A percentile compares a stretch with the other conserved stretches of the same genome.
Conservation (phyloP, 495 filamentous ascomycete species). For the Hypoxylon trugodes region DNA sequence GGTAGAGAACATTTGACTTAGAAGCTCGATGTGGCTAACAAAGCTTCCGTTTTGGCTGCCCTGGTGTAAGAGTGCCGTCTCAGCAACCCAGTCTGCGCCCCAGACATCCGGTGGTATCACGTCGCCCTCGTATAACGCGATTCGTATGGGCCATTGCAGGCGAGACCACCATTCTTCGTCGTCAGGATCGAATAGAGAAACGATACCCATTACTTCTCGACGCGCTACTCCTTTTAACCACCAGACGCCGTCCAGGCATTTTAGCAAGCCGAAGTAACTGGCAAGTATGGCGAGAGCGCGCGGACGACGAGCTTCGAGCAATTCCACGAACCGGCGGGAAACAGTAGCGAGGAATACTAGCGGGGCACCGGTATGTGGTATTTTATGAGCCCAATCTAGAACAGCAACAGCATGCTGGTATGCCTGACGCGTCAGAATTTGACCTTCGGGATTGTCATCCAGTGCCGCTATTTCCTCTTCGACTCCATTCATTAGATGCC, state of each 20-base stretch:
- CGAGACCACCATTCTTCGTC: conserved; percentile 63
- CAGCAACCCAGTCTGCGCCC: conserved; percentile 57
- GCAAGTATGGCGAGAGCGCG: conserved; percentile 63
- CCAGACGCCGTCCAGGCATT: conserved; percentile 61
- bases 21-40: conserved; percentile 58
- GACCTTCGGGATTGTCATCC: conserved; percentile 17
- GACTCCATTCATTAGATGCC: conserved; percentile 58
- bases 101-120: conserved; percentile 60
- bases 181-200: conserved; percentile 57
- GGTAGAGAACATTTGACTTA: conserved; percentile 55
- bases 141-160: conserved; percentile 63
- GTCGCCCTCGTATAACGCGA: conserved; percentile 57
- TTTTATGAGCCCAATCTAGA: conserved; percentile 66
- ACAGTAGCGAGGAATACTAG: conserved; percentile 66
- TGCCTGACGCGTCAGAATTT: conserved; percentile 53
- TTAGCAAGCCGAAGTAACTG: conserved; percentile 65
- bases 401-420: conserved; percentile 65
- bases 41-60: conserved; percentile 36
- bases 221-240: conserved; percentile 66
- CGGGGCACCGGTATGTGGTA: conserved; percentile 60
- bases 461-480: conserved; percentile 56
- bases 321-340: conserved; percentile 63
- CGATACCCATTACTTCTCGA: conserved; percentile 63
- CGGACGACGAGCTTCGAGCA: conserved; percentile 58
- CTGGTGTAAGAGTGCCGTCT: conserved; percentile 46